phyloP scores from a whole-genome alignment of 352 stramenopile species.

The Pythium biforme region DNA sequence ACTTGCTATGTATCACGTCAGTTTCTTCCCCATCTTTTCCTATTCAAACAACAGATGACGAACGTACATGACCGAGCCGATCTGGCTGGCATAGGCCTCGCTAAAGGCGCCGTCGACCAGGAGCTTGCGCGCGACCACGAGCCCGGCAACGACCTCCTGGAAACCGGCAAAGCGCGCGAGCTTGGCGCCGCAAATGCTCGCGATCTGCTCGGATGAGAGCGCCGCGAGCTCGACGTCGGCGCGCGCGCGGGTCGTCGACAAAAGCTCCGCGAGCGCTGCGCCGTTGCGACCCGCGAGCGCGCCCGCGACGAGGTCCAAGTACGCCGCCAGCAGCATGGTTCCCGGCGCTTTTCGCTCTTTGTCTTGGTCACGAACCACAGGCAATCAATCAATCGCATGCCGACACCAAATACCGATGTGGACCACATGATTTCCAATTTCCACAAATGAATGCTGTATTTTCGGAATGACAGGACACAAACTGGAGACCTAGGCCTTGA shows the following conservation, averaged over 20 bases:
- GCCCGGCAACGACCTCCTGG: slow-evolving; percentile 55
- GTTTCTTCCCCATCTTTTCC: neutral
- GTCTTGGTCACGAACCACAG: neutral
- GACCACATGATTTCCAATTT: slow-evolving; percentile 14
- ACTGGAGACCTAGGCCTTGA: slow-evolving; percentile 32
- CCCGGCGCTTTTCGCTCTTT: neutral
- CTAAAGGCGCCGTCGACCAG: slow-evolving; percentile 40
- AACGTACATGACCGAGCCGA: slow-evolving; percentile 66
- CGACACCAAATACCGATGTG: neutral
- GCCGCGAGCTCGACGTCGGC: slow-evolving; percentile 39
- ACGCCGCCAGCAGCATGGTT: slow-evolving; percentile 58
- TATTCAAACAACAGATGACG: neutral
- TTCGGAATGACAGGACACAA: neutral
- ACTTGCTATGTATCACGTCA: slow-evolving; percentile 48
- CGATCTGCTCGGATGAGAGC: slow-evolving; percentile 52
- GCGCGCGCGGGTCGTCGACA: slow-evolving; percentile 39
- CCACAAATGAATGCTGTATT: slow-evolving; percentile 12
- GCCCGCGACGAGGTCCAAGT: slow-evolving; percentile 56
- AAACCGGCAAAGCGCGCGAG: slow-evolving; percentile 56
- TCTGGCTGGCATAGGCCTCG: slow-evolving; percentile 67
- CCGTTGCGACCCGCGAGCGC: slow-evolving; percentile 54
- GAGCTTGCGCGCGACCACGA: slow-evolving; percentile 67
- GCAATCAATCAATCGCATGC: neutral
- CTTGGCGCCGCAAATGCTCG: slow-evolving; percentile 49
- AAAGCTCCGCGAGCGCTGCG: slow-evolving; percentile 46